These are phyloP conservation scores for Stenocarpella maydis DNA, from an alignment of 2,329 filamentous ascomycete genomes.

Conservation along the genomic window DNA sequence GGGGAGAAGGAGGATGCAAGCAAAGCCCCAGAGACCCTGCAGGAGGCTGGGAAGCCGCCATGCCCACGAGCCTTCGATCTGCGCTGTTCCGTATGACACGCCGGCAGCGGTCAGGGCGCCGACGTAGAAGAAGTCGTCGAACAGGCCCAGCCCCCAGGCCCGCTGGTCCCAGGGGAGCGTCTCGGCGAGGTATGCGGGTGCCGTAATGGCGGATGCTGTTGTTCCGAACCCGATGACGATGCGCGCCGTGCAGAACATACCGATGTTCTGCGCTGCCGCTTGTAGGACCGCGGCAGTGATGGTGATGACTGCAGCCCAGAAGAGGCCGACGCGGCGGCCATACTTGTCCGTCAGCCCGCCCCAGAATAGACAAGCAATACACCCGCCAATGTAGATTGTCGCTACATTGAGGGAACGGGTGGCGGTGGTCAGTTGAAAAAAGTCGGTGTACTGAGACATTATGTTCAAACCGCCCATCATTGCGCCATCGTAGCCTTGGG, in stretches of 20 bases:
- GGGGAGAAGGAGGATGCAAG: constrained; percentile 48
- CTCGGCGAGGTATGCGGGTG: constrained; percentile 57
- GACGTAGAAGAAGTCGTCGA: constrained; percentile 45
- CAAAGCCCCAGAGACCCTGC: constrained; percentile 42
- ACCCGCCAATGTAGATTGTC: constrained; percentile 59
- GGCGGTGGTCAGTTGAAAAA: constrained; percentile 61
- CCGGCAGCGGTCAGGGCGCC: constrained; percentile 53
- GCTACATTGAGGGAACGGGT: constrained; percentile 64
- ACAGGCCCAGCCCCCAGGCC: constrained; percentile 51
- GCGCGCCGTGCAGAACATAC: constrained; percentile 58
- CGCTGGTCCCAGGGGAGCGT: constrained; percentile 54
- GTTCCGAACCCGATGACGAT: constrained; percentile 57
- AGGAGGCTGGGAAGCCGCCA: constrained; percentile 52
- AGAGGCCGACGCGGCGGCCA: constrained; percentile 53
- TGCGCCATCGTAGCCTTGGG: constrained; percentile 28
- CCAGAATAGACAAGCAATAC: constrained; percentile 53
- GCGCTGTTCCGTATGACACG: constrained; percentile 52
- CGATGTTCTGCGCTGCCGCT: constrained; percentile 57
- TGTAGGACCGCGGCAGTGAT: constrained; percentile 56
- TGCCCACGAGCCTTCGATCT: constrained; percentile 51
- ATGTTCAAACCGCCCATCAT: constrained; percentile 58
- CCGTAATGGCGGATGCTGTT: constrained; percentile 52
- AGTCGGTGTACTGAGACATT: constrained; percentile 62
- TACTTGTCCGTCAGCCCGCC: constrained; percentile 53
- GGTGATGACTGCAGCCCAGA: constrained; percentile 50